Percentiles rank a stretch among this genome's conserved stretches.
Conservation (phyloP, 495 filamentous ascomycete species). For the Hyaloscypha variabilis region DNA sequence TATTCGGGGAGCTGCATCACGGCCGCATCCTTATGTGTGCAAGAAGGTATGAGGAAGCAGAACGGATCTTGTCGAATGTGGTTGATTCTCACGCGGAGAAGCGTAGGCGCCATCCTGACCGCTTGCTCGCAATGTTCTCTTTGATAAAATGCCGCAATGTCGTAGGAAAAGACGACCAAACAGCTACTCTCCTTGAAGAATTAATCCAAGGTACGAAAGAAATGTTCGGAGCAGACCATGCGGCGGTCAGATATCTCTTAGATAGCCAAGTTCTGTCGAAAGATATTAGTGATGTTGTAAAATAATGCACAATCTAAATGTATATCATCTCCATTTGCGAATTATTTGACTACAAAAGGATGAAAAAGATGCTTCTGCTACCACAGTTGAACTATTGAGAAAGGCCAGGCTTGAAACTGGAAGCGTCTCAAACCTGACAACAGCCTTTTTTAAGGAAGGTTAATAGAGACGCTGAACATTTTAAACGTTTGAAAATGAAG, state of each 20-base stretch:
- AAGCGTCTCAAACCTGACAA: no score
- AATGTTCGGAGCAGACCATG: slow-evolving; percentile 7
- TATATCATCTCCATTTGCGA: no score
- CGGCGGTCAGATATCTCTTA: slow-evolving; percentile 6
- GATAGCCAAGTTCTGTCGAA: slow-evolving; percentile 10
- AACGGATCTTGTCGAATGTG: background rate
- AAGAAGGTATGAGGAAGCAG: slow-evolving; percentile 9
- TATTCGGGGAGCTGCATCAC: background rate
- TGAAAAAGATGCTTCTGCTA: no score
- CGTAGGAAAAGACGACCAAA: background rate
- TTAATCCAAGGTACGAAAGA: slow-evolving; percentile 8
- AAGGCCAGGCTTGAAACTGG: no score
- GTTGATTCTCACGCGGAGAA: no score
- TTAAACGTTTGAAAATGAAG: no score
- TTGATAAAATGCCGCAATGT: slow-evolving; percentile 15
- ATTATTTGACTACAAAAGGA: no score
- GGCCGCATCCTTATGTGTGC: background rate
- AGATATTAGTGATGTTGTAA: slow-evolving; percentile 2
- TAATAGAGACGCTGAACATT: no score
- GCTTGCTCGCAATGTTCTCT: slow-evolving; percentile 12
- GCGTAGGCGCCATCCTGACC: slow-evolving; percentile 13
- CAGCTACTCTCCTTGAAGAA: background rate
- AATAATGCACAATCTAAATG: no score
- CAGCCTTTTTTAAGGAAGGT: no score
- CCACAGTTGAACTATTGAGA: no score